Base-by-base conservation (phyloP, 2,329 filamentous ascomycete genomes). In the Colletotrichum salicis region DNA sequence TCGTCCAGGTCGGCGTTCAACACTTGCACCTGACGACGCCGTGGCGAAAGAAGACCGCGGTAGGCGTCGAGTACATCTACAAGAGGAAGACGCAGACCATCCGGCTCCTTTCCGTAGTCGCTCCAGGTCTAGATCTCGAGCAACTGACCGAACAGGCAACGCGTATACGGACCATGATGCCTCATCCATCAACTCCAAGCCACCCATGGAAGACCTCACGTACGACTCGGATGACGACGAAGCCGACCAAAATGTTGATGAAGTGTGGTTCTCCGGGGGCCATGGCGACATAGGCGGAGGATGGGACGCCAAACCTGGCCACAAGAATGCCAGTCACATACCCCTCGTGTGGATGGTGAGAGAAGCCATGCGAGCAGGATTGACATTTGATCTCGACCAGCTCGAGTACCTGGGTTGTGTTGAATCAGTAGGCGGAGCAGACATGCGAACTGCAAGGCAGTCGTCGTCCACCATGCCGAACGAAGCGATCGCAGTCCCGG, bases 231-330 rank as follows among this genome's bases (percentile, higher is more conserved):
- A 86, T 10, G 84, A 87, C 24, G 61, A 71, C 27, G 84, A 85
- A 2, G 82, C 80, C 0, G 84, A 86, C 1, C 93, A 95, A 77
- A 92, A 96, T 75, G 92, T 96, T 59, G 88, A 93, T 71, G 94
- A 96, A 76, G 88, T 96, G 1, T 94, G 92, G 92, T 96, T 96
- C 76, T 86, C 93, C 0, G 94, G 94, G 10, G 91, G 91, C 12
- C 94, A 97, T 74, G 93, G 90, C 1, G 93, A 96, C 73, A 90
- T 95, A 35, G 93, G 93, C 1, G 93, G 93, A 11, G 93, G 93
- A 0, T 95, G 93, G 93, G 88, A 89, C 61, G 82, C 87, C 4
- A 82, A 89, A 0, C 79, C 84, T 0, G 84, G 84, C 1, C 86
- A 84, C 29, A 92, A 93, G 77, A 86, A 91, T 8, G 84, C 93